Evolutionary conservation across 2,329 filamentous ascomycete genomes (phyloP).

Genomic region (Microdochium trichocladiopsis): DNA sequence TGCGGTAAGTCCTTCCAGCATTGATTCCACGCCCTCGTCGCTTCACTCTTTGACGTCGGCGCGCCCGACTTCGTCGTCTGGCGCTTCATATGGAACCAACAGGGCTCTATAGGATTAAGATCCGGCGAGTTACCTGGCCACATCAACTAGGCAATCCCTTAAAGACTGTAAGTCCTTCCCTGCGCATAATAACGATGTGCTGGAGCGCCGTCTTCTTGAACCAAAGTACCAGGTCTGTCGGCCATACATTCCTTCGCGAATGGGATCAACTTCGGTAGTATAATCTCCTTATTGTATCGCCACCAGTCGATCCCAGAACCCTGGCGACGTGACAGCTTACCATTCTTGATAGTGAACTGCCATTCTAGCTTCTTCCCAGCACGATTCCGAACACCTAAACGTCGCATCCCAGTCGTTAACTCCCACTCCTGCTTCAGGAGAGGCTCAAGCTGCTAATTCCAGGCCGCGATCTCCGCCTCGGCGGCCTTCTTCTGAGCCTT

Average conservation of each 20-base stretch:
- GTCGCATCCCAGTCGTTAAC: not conserved
- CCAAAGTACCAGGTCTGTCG: not conserved
- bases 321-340: not conserved
- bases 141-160: not conserved
- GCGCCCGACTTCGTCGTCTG: conserved; percentile 4
- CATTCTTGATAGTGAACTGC: conserved; percentile 2
- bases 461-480: not conserved
- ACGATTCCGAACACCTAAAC: conserved; percentile 3
- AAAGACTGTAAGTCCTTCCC: not conserved
- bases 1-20: conserved; percentile 6
- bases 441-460: not conserved
- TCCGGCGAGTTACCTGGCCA: conserved; percentile 1
- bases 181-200: conserved; percentile 1
- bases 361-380: conserved; percentile 4
- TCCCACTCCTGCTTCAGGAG: not conserved
- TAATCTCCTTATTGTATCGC: conserved; percentile 3
- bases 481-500: conserved; percentile 6
- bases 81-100: conserved; percentile 7
- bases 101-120: conserved; percentile 8
- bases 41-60: not conserved
- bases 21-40: conserved; percentile 1
- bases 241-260: conserved; percentile 2
- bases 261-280: conserved; percentile 1
- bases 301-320: conserved; percentile 3
- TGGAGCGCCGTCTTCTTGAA: conserved; percentile 2